These are phyloP conservation scores for Russula sp. DNA, from an alignment of 768 basidiomycete species.

Conservation along the genomic window DNA sequence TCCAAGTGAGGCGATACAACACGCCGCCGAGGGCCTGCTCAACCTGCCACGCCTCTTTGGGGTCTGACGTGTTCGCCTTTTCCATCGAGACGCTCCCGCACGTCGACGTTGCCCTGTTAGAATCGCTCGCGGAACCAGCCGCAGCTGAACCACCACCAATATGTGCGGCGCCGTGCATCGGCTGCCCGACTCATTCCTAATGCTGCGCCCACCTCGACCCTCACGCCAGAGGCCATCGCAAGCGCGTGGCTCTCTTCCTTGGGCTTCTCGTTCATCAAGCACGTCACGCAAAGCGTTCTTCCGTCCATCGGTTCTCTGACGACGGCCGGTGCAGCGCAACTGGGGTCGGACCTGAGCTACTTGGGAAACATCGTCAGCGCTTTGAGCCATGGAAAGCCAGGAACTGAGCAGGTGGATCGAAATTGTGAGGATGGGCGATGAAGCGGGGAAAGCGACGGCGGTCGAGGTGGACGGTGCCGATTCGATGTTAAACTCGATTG, in stretches of 20 bases:
- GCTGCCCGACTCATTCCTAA: constrained; percentile 10
- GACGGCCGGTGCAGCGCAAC: constrained; percentile 67
- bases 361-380: constrained; percentile 86
- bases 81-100: constrained; percentile 78
- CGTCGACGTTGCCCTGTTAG: constrained; percentile 51
- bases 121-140: constrained; percentile 39
- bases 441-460: constrained; percentile 10
- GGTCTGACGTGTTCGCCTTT: constrained; percentile 86
- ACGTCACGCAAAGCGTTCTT: constrained; percentile 64
- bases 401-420: constrained; percentile 78
- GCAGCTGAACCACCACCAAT: constrained; percentile 22
- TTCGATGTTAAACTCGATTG: constrained; percentile 17
- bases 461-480: constrained; percentile 7
- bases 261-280: constrained; percentile 69
- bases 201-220: constrained; percentile 7
- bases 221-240: constrained; percentile 76
- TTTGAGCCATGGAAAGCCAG: constrained; percentile 79
- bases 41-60: constrained; percentile 93
- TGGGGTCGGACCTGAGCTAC: constrained; percentile 83
- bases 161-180: constrained; percentile 35
- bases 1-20: constrained; percentile 82
- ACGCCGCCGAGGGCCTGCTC: constrained; percentile 88
- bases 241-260: constrained; percentile 90
- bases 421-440: constrained; percentile 53
- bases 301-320: constrained; percentile 65